Base-by-base conservation (phyloP, 306 rosid species). In the Pyrus betulifolia region DNA sequence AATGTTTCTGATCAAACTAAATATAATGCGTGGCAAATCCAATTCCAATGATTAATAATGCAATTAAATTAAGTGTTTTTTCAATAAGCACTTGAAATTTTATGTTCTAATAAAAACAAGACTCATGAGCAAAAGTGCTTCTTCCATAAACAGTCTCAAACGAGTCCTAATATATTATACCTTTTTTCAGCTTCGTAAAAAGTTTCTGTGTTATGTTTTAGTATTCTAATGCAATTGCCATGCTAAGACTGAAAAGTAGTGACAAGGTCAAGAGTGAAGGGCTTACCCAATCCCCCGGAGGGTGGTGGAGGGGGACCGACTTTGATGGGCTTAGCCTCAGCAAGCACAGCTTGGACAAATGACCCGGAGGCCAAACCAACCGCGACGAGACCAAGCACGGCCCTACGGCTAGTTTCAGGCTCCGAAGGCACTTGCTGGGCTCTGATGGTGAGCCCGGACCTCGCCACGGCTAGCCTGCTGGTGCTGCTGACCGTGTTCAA, bases 221-320 rank as follows among this genome's bases (percentile, higher is more conserved):
- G 64, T 63, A 54, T 19, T 6, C 3, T 62, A 54, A 63, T 52
- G 15, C 30, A 58, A 22, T 11, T 23, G 14, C 63, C 30, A 4
- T 58, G 66, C 38, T 1, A 61, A 2, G 38, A 61, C 35, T 15
- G 30, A 17, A 54, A 19, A 33, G 25, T n/a, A 77, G 12, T 2
- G 44, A 61, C 64, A 62, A 4, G 15, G 13, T 4, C 65, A 35
- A 18, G 55, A 35, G 33, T 5, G 25, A 59, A 28, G 15, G 62
- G 82, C 99, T 82, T 89, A 96, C 99, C 91, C 35, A 96, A 79
- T 79, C 99, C 99, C 60, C 99, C 99, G n/a, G 97, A 92, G 3
- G 83, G 98, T 11, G 96, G 83, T 4, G 99, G 99, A 35, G 99
- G 96, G 1, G 82, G 82, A 12, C 98, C 99, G n/a, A 96, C 70